Percentiles rank a stretch among this genome's conserved stretches.
These are phyloP conservation scores for Spirogloea muscicola DNA, from an alignment of 139 green algal species.

Conservation along the genomic window DNA sequence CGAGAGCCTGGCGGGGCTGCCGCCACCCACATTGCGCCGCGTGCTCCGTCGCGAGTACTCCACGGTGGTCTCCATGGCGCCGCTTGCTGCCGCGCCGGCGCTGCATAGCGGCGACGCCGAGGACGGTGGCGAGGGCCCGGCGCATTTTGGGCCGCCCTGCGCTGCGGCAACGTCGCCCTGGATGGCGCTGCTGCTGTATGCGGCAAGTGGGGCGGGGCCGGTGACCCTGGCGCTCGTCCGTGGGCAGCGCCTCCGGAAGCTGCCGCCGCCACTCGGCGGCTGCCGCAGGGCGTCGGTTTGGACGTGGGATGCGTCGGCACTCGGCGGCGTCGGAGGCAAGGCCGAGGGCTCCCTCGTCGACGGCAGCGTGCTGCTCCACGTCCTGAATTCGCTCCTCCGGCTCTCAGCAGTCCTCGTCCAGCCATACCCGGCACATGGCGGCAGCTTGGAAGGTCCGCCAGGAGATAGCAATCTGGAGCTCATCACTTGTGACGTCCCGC, in stretches of 20 bases:
- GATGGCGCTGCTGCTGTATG: constrained; percentile 47
- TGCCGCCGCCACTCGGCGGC: constrained; percentile 22
- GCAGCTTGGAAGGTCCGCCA: too few relatives aligned
- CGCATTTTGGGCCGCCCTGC: constrained; percentile 37
- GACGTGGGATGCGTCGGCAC: constrained; percentile 33
- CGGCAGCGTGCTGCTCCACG: constrained; percentile 28
- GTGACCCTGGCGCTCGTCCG: constrained; percentile 38
- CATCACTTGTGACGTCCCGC: too few relatives aligned
- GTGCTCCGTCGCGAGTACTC: constrained; percentile 27
- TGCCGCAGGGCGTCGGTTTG: constrained; percentile 27
- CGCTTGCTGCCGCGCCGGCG: constrained; percentile 2
- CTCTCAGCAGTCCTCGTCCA: constrained; percentile 36
- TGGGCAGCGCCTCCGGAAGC: constrained; percentile 30
- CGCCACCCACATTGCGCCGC: constrained; percentile 13
- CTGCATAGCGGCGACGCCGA: neutral
- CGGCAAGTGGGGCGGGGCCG: constrained; percentile 3
- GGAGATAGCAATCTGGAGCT: too few relatives aligned
- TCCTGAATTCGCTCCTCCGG: constrained; percentile 34
- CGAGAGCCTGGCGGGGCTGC: constrained; percentile 42
- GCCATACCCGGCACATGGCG: too few relatives aligned
- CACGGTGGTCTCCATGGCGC: constrained; percentile 39
- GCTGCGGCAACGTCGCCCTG: constrained; percentile 30
- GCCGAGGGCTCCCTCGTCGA: constrained; percentile 26
- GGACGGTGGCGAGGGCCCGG: constrained; percentile 31
- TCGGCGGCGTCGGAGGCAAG: constrained; percentile 37